Base-by-base conservation (phyloP, 306 rosid genomes). In the Begonia fuchsioides region DNA sequence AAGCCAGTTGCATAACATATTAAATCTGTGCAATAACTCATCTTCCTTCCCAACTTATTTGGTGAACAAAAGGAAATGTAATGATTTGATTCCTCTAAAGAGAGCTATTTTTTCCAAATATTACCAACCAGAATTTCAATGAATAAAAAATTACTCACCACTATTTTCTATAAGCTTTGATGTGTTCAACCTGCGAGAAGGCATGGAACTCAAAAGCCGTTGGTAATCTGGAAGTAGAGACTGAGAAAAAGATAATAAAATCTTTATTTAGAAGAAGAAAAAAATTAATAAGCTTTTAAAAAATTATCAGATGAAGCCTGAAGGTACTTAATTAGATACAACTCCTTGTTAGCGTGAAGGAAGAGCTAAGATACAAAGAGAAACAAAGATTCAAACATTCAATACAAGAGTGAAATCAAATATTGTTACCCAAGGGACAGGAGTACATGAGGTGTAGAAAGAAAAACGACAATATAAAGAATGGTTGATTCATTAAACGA, bases 191-290 rank as follows among this genome's bases (percentile, higher is more conserved):
- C 98, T 85, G 62, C 96, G 96, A 68, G 96, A 69, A 60, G 94
- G 98, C 57, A 52, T 57, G 71, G 98, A 76, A 72, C 98, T 85
- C 68, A 92, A 62, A 50, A 92, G 83, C 72, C 98, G 87, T 76
- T 92, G 98, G 74, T 85, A 92, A 79, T 92, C 96, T 77, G 87
- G 96, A 85, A 85, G 96, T 68, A 92, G 78, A 77, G 96, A 71
- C 98, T 92, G 81, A 47, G 72, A 68, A 75, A 71, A 54, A 70
- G 63, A 80, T 62, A 68, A 51, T 59, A 55, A 63, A 49, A 77
- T 47, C 54, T 58, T 53, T 56, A 72, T 75, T 76, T 75, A 75
- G 67, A 76, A 63, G 62, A 47, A 64, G 5, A 20, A 1, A 20
- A 20, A 1, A 20, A 20, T 20, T 20, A 20, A 20, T 20, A 20